Evolutionary conservation across 257 asterid genomes (phyloP).

Genomic region (Rehmannia glutinosa): DNA sequence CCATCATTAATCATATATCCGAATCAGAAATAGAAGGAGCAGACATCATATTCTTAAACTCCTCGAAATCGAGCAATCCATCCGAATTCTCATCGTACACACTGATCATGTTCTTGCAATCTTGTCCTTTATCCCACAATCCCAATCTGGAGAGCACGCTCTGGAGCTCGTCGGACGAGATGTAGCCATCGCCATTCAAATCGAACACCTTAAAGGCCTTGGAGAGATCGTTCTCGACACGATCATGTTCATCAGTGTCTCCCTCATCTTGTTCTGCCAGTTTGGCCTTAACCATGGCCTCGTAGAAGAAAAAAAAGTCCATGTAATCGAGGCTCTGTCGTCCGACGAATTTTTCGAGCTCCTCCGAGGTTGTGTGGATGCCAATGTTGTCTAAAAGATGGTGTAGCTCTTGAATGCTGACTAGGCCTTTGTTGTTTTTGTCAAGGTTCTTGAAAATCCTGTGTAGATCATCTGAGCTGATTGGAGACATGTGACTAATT

Average conservation of each 20-base stretch:
- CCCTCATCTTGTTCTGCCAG: neutral
- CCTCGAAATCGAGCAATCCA: slow-evolving; percentile 61
- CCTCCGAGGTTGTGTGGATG: slow-evolving; percentile 37
- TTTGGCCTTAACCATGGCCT: slow-evolving; percentile 28
- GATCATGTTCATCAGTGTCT: neutral
- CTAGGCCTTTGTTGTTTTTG: slow-evolving; percentile 37
- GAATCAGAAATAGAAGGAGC: slow-evolving; percentile 19
- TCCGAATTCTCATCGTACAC: slow-evolving; percentile 58
- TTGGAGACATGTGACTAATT: slow-evolving; percentile 29
- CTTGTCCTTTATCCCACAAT: slow-evolving; percentile 31
- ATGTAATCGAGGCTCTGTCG: slow-evolving; percentile 30
- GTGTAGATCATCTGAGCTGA: slow-evolving; percentile 40
- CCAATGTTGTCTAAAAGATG: slow-evolving; percentile 37
- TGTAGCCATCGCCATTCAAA: slow-evolving; percentile 54
- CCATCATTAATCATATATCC: neutral
- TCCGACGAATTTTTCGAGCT: slow-evolving; percentile 48
- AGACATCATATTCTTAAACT: slow-evolving; percentile 74
- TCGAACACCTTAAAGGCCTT: slow-evolving; percentile 61
- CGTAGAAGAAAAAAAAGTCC: slow-evolving; percentile 56
- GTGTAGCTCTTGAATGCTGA: slow-evolving; percentile 44
- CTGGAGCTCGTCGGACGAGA: slow-evolving; percentile 50
- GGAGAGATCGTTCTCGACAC: slow-evolving; percentile 32
- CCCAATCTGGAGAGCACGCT: slow-evolving; percentile 47
- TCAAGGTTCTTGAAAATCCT: slow-evolving; percentile 59
- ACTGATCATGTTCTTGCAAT: slow-evolving; percentile 52